A percentile compares a stretch with the other conserved stretches of the same genome.
phyloP scores from a whole-genome alignment of 2,329 filamentous ascomycete species.

The Arthrobotrys pseudoclavata region DNA sequence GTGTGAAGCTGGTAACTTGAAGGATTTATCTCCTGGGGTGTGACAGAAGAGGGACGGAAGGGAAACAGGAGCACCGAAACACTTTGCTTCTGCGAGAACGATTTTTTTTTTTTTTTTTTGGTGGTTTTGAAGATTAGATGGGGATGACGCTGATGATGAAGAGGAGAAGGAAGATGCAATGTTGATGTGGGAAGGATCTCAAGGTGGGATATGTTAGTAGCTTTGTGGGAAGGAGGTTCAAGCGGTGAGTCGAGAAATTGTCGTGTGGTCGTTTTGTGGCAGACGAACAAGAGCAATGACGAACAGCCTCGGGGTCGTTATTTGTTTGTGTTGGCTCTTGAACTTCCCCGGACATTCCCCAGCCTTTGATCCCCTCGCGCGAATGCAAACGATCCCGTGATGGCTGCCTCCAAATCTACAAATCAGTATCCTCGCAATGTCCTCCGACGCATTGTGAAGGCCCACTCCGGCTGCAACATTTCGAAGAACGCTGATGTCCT shows the following conservation, averaged over 20 bases:
- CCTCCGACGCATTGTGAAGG: constrained; percentile 90
- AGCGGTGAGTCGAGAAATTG: constrained; percentile 46
- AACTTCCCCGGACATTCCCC: constrained; percentile 1
- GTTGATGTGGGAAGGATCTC: constrained; percentile 11
- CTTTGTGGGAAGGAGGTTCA: constrained; percentile 7
- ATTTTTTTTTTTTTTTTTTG: constrained; percentile 19
- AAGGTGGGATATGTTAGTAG: constrained; percentile 14
- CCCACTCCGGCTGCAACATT: constrained; percentile 82
- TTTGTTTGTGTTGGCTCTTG: constrained; percentile 36
- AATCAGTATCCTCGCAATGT: constrained; percentile 87
- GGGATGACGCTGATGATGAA: not conserved
- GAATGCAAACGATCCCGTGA: constrained; percentile 8
- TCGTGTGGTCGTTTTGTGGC: constrained; percentile 31
- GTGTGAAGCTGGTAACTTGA: not conserved
- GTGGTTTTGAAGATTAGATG: constrained; percentile 2
- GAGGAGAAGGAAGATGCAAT: constrained; percentile 1
- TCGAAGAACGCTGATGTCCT: constrained; percentile 89
- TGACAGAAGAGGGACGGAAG: not conserved
- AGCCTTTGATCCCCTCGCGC: constrained; percentile 8
- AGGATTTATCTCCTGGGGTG: constrained; percentile 8
- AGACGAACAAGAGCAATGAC: constrained; percentile 18
- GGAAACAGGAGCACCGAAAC: not conserved
- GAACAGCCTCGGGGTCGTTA: constrained; percentile 10
- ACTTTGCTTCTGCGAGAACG: constrained; percentile 9
- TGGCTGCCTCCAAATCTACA: constrained; percentile 49